A percentile compares a stretch with the other conserved stretches of the same genome.
Evolutionary conservation across 805 yeast genomes (phyloP).

Genomic region (Teunomyces kruisii): DNA sequence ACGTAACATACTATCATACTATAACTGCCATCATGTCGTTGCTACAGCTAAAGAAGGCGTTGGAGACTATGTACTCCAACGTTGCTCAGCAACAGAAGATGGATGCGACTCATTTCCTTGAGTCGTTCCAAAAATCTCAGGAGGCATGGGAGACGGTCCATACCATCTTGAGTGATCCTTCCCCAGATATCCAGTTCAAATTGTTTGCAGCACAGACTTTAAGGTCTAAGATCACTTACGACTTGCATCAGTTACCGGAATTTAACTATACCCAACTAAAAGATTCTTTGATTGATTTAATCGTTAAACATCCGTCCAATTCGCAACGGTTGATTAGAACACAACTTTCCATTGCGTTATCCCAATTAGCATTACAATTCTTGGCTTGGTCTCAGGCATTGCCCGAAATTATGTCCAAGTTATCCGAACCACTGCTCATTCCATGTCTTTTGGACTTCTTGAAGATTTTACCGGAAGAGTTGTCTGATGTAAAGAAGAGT

Average conservation of each 20-base stretch:
- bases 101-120: constrained; percentile 57
- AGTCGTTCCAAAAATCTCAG: constrained; percentile 77
- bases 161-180: constrained; percentile 44
- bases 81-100: constrained; percentile 46
- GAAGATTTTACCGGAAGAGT: constrained; percentile 88
- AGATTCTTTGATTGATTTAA: constrained; percentile 59
- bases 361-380: constrained; percentile 79
- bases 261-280: constrained; percentile 62
- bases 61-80: constrained; percentile 48
- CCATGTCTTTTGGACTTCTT: constrained; percentile 71
- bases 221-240: constrained; percentile 81
- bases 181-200: constrained; percentile 53
- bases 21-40: background rate
- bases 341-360: constrained; percentile 78
- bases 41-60: constrained; percentile 42
- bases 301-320: constrained; percentile 42
- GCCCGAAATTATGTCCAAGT: constrained; percentile 56
- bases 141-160: constrained; percentile 79
- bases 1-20: background rate
- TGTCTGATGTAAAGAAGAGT: constrained; percentile 71
- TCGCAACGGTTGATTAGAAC: constrained; percentile 62
- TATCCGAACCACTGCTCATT: constrained; percentile 37
- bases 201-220: constrained; percentile 91
- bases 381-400: constrained; percentile 71
- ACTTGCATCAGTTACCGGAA: constrained; percentile 71